phyloP scores from a whole-genome alignment of 768 basidiomycete species.

The Filobasidium wieringae region DNA sequence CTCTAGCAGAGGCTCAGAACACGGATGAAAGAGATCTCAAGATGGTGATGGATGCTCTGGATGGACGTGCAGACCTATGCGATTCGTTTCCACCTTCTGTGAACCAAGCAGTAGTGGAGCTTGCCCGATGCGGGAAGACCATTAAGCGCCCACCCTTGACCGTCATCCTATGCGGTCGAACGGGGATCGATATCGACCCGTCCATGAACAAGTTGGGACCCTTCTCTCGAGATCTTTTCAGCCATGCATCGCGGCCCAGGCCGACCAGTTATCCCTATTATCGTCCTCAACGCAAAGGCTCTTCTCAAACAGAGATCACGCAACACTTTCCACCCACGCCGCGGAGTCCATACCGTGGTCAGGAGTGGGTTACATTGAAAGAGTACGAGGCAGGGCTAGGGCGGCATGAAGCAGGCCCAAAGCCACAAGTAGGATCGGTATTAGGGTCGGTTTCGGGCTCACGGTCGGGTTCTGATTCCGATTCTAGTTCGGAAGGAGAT shows the following conservation, averaged over 20 bases:
- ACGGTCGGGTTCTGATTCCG: no score
- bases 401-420: no score
- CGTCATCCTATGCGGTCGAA: slow-evolving; percentile 31
- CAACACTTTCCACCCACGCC: neutral
- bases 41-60: neutral
- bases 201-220: neutral
- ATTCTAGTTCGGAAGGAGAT: no score
- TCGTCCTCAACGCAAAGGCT: neutral
- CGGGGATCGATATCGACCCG: slow-evolving; percentile 15
- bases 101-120: neutral
- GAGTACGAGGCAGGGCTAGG: no score
- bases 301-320: neutral
- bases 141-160: neutral
- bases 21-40: neutral
- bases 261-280: neutral
- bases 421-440: no score
- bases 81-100: neutral
- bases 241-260: neutral
- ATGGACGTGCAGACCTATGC: neutral
- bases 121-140: no score
- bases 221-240: neutral
- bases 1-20: neutral
- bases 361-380: no score
- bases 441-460: no score
- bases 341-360: no score